phyloP scores from a whole-genome alignment of 768 basidiomycete species.

The Clavulina sp. region DNA sequence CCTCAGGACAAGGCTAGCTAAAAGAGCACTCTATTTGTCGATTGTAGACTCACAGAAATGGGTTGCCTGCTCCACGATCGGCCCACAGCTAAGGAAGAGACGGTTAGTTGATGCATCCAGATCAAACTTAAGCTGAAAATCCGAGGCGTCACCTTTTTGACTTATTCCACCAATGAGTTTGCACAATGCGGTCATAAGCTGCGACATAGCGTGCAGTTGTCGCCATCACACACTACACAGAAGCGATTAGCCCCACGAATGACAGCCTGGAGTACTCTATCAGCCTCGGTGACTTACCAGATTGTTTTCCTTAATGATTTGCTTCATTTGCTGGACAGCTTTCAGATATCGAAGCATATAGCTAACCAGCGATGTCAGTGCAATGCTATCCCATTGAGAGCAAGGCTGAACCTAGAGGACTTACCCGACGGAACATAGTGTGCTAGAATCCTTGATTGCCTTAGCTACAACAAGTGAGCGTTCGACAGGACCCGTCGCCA shows the following conservation, averaged over 20 bases:
- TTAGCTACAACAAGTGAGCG: slow-evolving; percentile 58
- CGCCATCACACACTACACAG: slow-evolving; percentile 67
- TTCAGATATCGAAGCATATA: slow-evolving; percentile 90
- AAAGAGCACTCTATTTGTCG: too few species aligned
- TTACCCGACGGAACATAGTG: slow-evolving; percentile 79
- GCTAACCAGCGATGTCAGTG: slow-evolving; percentile 21
- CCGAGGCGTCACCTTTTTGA: slow-evolving; percentile 39
- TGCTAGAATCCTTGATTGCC: slow-evolving; percentile 45
- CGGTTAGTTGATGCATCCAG: not conserved
- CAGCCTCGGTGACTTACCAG: too few species aligned
- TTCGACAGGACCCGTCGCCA: slow-evolving; percentile 64
- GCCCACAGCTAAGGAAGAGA: slow-evolving; percentile 60
- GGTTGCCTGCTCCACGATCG: slow-evolving; percentile 81
- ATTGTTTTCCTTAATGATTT: slow-evolving; percentile 85
- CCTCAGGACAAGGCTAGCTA: not conserved
- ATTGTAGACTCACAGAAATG: slow-evolving; percentile 48
- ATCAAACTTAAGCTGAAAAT: not conserved
- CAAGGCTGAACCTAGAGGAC: slow-evolving; percentile 16
- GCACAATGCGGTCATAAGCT: slow-evolving; percentile 63
- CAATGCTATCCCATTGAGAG: not conserved
- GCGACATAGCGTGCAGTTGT: slow-evolving; percentile 90
- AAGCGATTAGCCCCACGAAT: not conserved
- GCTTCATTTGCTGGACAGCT: slow-evolving; percentile 92
- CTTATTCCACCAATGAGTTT: slow-evolving; percentile 90
- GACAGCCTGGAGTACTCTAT: too few species aligned